phyloP scores from a whole-genome alignment of 2,329 filamentous ascomycete genomes.

The Basipetospora sp. region DNA sequence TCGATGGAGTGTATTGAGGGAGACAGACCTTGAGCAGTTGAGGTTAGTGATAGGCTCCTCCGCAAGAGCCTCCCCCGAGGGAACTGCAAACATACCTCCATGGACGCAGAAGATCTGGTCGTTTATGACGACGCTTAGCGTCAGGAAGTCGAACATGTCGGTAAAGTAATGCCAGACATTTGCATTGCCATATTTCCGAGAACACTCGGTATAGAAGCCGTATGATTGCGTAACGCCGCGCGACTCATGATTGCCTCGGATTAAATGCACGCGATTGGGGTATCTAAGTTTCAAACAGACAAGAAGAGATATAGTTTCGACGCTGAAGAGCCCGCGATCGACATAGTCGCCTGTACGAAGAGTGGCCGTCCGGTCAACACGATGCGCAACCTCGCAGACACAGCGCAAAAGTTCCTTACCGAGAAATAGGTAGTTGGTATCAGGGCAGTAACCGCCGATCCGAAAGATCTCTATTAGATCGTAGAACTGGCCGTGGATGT shows the following conservation, averaged over 20 bases:
- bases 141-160: slow-evolving; percentile 99
- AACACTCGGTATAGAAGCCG: slow-evolving; percentile 97
- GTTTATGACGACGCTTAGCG: slow-evolving; percentile 91
- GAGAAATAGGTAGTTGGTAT: slow-evolving; percentile 96
- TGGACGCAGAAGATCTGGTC: slow-evolving; percentile 99
- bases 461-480: slow-evolving; percentile 98
- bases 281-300: slow-evolving; percentile 96
- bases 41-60: slow-evolving; percentile 16
- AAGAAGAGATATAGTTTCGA: slow-evolving; percentile 94
- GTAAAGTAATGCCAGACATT: slow-evolving; percentile 99
- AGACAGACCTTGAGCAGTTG: slow-evolving; percentile 52
- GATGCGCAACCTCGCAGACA: background rate
- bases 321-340: slow-evolving; percentile 93
- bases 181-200: slow-evolving; percentile 92
- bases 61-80: background rate
- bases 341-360: slow-evolving; percentile 84
- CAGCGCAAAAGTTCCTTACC: slow-evolving; percentile 35
- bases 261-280: slow-evolving; percentile 85
- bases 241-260: slow-evolving; percentile 95
- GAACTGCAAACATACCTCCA: slow-evolving; percentile 40
- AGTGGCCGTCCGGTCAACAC: slow-evolving; percentile 3
- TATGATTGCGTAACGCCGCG: slow-evolving; percentile 97
- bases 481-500: slow-evolving; percentile 98
- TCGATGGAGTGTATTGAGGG: slow-evolving; percentile 95
- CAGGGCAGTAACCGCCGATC: slow-evolving; percentile 91